A percentile compares a stretch with the other conserved stretches of the same genome.
Evolutionary conservation across 371 early-diverging fungal species (phyloP).

Genomic region (Saksenaea oblongispora): DNA sequence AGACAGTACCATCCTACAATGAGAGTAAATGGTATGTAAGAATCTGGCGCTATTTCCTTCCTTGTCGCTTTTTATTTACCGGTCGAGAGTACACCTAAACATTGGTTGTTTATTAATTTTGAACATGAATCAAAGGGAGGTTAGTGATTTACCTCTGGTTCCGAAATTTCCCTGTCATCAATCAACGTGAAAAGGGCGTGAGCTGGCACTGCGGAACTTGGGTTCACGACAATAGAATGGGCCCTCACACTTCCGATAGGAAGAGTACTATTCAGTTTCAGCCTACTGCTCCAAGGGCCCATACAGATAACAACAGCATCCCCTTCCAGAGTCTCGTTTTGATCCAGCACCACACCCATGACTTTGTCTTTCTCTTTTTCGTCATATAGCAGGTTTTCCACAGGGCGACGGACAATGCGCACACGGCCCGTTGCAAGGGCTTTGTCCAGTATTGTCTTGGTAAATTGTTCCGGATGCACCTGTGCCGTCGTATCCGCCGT

Average conservation of each 20-base stretch:
- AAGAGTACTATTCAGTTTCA: conserved; percentile 19
- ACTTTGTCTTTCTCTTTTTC: conserved; percentile 11
- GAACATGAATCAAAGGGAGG: not conserved
- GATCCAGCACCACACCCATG: conserved; percentile 32
- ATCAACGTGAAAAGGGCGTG: conserved; percentile 50
- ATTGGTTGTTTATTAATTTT: not conserved
- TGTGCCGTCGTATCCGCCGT: conserved; percentile 58
- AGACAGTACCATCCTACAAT: conserved; percentile 67
- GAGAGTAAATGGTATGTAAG: conserved; percentile 34
- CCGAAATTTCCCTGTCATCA: conserved; percentile 23
- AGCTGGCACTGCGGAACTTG: conserved; percentile 27
- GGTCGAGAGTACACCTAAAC: conserved; percentile 35
- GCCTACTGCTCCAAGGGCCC: conserved; percentile 54
- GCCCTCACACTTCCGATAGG: conserved; percentile 43
- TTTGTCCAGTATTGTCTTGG: conserved; percentile 45
- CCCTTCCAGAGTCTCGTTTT: conserved; percentile 20
- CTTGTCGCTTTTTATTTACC: conserved; percentile 11
- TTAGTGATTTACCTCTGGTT: conserved; percentile 45
- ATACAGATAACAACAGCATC: conserved; percentile 48
- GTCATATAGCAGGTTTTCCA: conserved; percentile 20
- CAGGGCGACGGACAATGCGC: conserved; percentile 22
- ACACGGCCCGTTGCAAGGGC: conserved; percentile 38
- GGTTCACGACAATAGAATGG: conserved; percentile 45
- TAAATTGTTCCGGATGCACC: conserved; percentile 59
- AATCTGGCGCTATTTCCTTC: not conserved